Evolutionary conservation across 2,329 filamentous ascomycete species (phyloP).

Genomic region (Ceratocystis papillata): DNA sequence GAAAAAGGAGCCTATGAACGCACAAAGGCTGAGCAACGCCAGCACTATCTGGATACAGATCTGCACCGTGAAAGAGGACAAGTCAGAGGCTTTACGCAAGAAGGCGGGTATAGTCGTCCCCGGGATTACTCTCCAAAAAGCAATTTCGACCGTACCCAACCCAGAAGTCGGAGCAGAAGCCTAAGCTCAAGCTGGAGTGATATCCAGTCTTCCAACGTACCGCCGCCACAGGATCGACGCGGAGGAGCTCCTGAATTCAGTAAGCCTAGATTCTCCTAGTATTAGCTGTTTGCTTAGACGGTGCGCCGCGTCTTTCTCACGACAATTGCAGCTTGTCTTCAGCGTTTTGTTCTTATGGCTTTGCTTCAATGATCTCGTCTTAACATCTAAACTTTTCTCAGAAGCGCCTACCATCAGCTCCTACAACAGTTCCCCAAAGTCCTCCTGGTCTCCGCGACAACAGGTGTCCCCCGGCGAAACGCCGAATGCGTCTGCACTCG

Average conservation of each 20-base stretch:
- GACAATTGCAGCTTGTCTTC: neutral
- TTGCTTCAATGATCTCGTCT: constrained; percentile 5
- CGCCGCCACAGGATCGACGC: constrained; percentile 6
- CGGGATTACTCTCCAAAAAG: neutral
- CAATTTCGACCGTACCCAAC: no score
- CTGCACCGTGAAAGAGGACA: neutral
- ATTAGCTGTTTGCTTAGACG: neutral
- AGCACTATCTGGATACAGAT: constrained; percentile 18
- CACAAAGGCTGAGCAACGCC: constrained; percentile 24
- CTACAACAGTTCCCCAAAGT: neutral
- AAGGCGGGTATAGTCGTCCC: neutral
- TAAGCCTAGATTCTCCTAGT: constrained; percentile 16
- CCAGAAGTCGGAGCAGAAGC: constrained; percentile 26
- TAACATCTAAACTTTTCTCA: constrained; percentile 17
- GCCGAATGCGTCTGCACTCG: neutral
- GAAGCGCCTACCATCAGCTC: constrained; percentile 20
- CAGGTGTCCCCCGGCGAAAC: constrained; percentile 6
- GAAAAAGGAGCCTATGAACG: constrained; percentile 5
- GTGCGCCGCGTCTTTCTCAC: neutral
- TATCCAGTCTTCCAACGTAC: constrained; percentile 1
- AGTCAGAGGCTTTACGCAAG: neutral
- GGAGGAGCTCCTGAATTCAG: constrained; percentile 10
- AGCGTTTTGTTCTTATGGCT: neutral
- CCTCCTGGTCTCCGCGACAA: constrained; percentile 7
- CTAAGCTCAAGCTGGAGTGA: constrained; percentile 26